A percentile compares a stretch with the other conserved stretches of the same genome.
These are phyloP conservation scores for Citrullus amarus DNA, from an alignment of 306 rosid genomes.

Conservation along the genomic window DNA sequence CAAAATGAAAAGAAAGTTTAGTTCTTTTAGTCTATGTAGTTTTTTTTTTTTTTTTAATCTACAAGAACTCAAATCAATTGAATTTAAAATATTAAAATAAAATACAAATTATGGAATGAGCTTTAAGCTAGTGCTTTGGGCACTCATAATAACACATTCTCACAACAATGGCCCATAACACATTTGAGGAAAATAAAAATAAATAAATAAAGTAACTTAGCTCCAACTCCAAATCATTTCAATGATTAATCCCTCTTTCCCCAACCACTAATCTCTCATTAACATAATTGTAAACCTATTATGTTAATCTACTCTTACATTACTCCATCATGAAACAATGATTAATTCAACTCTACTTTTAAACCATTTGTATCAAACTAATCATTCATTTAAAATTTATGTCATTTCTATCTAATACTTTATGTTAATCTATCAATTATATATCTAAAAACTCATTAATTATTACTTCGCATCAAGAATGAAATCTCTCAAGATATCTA, in stretches of 20 bases:
- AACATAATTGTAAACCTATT: background rate
- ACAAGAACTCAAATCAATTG: too few species aligned
- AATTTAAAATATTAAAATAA: too few species aligned
- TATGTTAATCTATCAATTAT: background rate
- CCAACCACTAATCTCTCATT: background rate
- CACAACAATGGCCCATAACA: constrained; percentile 2
- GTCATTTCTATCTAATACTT: background rate
- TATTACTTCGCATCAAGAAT: background rate
- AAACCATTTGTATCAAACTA: background rate
- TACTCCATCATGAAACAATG: background rate
- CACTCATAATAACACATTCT: background rate
- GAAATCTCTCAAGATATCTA: background rate
- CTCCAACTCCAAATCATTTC: background rate
- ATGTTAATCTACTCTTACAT: background rate
- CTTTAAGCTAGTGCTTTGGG: background rate
- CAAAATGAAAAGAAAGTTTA: too few species aligned
- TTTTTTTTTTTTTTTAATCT: too few species aligned
- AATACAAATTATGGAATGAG: too few species aligned
- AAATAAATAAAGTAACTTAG: background rate
- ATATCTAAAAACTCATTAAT: background rate
- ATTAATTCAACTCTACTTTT: background rate
- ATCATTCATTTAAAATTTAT: background rate
- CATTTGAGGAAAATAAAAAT: background rate
- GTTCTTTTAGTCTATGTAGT: too few species aligned
- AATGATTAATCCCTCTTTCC: background rate